phyloP scores from a whole-genome alignment of 257 asterid genomes.

The Handroanthus guayacan region DNA sequence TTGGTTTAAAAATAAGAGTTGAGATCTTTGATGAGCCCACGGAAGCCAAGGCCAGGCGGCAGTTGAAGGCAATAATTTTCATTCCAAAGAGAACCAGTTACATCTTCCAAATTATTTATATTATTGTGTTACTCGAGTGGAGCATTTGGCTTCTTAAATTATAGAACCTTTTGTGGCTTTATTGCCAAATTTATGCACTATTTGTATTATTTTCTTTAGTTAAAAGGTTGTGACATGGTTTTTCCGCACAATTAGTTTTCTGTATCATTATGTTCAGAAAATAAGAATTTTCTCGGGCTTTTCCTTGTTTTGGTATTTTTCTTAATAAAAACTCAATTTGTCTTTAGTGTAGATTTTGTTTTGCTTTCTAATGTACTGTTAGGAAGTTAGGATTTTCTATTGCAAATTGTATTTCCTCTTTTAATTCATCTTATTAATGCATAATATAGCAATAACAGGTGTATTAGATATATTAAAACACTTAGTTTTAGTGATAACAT shows the following conservation, averaged over 20 bases:
- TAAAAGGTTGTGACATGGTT: conserved; percentile 30
- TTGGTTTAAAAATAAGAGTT: conserved; percentile 56
- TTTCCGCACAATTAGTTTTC: conserved; percentile 26
- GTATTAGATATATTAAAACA: too few species aligned
- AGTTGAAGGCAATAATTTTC: conserved; percentile 40
- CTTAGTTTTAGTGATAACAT: too few species aligned
- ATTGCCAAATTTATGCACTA: conserved; percentile 10
- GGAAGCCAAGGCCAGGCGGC: conserved; percentile 48
- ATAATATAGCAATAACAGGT: too few species aligned
- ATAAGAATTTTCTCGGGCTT: conserved; percentile 9
- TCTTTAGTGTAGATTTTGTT: too few species aligned
- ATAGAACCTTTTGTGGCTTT: conserved; percentile 23
- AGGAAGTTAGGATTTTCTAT: too few species aligned
- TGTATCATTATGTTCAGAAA: conserved; percentile 33
- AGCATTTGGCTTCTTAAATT: conserved; percentile 34
- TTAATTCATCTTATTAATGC: too few species aligned
- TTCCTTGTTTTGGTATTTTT: neutral
- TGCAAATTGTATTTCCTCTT: too few species aligned
- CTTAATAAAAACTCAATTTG: too few species aligned
- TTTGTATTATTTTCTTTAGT: conserved; percentile 35
- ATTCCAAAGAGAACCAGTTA: conserved; percentile 49
- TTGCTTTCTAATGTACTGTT: too few species aligned
- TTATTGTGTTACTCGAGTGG: conserved; percentile 28
- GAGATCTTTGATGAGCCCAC: conserved; percentile 48
- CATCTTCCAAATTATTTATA: conserved; percentile 47